A percentile compares a stretch with the other conserved stretches of the same genome.
phyloP scores from a whole-genome alignment of 139 green algal species.

The Chlorella vulgaris region DNA sequence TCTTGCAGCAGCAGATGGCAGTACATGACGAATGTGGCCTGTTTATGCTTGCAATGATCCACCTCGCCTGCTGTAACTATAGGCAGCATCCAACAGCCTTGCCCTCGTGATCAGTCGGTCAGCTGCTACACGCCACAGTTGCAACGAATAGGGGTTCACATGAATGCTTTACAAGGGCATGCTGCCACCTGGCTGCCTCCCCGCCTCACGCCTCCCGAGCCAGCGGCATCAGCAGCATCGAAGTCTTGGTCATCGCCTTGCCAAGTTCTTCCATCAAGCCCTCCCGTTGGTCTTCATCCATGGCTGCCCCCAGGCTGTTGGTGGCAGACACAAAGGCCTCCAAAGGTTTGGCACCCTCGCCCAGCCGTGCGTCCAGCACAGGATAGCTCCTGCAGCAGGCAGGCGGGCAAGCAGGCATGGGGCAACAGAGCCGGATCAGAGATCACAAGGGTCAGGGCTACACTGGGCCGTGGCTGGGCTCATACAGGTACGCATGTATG shows the following conservation, averaged over 20 bases:
- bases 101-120: too few species aligned
- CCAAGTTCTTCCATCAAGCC: constrained; percentile 17
- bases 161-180: neutral
- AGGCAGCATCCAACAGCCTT: too few species aligned
- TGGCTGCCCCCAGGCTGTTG: constrained; percentile 8
- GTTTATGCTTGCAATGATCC: too few species aligned
- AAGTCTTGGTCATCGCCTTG: constrained; percentile 19
- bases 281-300: constrained; percentile 8
- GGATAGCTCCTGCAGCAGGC: constrained; percentile 5
- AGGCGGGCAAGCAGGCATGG: neutral
- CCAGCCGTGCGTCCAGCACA: neutral
- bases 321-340: neutral
- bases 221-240: constrained; percentile 26
- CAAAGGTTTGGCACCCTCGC: neutral
- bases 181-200: neutral
- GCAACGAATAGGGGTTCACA: too few species aligned
- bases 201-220: constrained; percentile 17
- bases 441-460: too few species aligned
- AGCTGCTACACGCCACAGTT: too few species aligned
- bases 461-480: too few species aligned
- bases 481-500: too few species aligned
- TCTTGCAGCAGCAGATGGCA: neutral
- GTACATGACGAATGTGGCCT: neutral
- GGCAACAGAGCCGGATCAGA: neutral
- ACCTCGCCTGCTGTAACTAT: too few species aligned